Evolutionary conservation across 2,329 filamentous ascomycete species (phyloP), one percentile per base, ranked within the genome.

Genomic region (Nigrospora osmanthi): DNA sequence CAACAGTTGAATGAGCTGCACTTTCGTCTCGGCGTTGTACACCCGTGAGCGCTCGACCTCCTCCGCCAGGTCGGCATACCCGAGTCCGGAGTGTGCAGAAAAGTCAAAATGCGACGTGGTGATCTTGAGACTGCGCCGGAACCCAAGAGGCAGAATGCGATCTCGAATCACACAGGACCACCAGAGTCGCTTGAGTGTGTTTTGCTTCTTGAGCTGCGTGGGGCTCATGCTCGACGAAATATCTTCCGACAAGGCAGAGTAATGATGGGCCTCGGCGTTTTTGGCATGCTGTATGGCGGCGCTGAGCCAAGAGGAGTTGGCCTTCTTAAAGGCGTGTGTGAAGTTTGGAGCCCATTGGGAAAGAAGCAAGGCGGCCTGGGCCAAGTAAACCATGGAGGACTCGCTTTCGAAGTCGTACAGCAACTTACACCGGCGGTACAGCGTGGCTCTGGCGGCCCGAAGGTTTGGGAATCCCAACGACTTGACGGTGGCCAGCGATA

Each of bases 81-180:
- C 60, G 0, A 76, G 59, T 35, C 54, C 62, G 17, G 52, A 54
- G 44, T 60, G 64, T 0, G 59, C 50, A 35, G 66, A 64, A 38
- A 71, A 64, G 47, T 73, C 65, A 47, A 75, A 72, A 46, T 72
- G 67, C 0, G 60, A 60, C 3, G 67, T 64, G 0, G 71, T 70
- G 44, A 77, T 68, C 47, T 76, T 72, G n/a, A 73, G 63, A 35
- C 66, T 66, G 11, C 72, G 65, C n/a, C 73, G 66, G 48, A 76
- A 64, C 4, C 72, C 68, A 10, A 78, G 61, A 4, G 68, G 65
- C 23, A 78, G 51, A 15, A 73, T 70, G 35, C 72, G 66, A 53
- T 77, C 74, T 11, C 75, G 69, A 6, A 77, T 62, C 35, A 78
- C 62, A 47, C 73, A 75, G 46, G 71, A 73, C 73, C 74, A 78